Percentiles rank a stretch among this genome's conserved stretches.
phyloP scores from a whole-genome alignment of 495 filamentous ascomycete genomes.

The Daldinia childiae region DNA sequence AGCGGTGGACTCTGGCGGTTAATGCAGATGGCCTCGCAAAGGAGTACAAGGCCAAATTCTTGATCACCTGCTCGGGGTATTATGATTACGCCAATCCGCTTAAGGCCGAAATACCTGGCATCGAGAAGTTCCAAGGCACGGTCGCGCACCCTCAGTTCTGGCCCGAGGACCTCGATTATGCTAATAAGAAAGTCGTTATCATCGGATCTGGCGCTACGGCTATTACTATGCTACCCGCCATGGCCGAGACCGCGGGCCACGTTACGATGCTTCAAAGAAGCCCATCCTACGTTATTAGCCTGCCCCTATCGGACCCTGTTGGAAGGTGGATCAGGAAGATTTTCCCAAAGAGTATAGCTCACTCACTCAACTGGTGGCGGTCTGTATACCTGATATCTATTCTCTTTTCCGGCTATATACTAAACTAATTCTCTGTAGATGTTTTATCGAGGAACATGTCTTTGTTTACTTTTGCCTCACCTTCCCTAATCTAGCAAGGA shows the following conservation, averaged over 20 bases:
- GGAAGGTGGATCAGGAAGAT: slow-evolving; percentile 19
- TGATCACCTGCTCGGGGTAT: slow-evolving; percentile 72
- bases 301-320: slow-evolving; percentile 47
- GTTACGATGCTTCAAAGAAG: slow-evolving; percentile 68
- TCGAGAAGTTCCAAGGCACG: slow-evolving; percentile 64
- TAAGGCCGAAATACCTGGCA: slow-evolving; percentile 64
- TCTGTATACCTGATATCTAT: slow-evolving; percentile 34
- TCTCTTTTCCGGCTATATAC: not conserved
- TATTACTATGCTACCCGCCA: slow-evolving; percentile 61
- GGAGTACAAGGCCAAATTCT: slow-evolving; percentile 61
- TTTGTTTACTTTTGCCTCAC: slow-evolving; percentile 40
- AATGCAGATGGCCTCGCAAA: slow-evolving; percentile 53
- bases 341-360: slow-evolving; percentile 22
- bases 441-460: slow-evolving; percentile 40
- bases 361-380: slow-evolving; percentile 49
- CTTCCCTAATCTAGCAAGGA: slow-evolving; percentile 64
- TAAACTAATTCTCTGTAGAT: slow-evolving; percentile 10
- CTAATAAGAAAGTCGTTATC: slow-evolving; percentile 62
- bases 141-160: slow-evolving; percentile 72
- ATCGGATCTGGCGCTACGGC: slow-evolving; percentile 68
- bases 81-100: slow-evolving; percentile 71
- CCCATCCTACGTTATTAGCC: slow-evolving; percentile 66
- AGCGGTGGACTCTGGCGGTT: slow-evolving; percentile 69
- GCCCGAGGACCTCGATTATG: slow-evolving; percentile 60
- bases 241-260: slow-evolving; percentile 59